phyloP scores from a whole-genome alignment of 176 grass and related monocot species.

The Pontederia paniculata region DNA sequence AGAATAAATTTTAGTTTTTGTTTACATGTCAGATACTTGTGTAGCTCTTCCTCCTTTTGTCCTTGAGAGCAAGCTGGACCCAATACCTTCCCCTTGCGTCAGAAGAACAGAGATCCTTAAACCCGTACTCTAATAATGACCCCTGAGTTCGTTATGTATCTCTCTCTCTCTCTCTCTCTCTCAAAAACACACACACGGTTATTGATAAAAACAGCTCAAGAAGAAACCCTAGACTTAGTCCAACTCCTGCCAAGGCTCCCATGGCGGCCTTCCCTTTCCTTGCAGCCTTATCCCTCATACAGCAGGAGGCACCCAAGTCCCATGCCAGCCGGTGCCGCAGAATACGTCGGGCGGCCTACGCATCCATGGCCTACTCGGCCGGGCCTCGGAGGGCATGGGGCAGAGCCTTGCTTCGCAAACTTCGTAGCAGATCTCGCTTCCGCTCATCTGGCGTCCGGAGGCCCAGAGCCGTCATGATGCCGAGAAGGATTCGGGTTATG shows the following conservation, averaged over 20 bases:
- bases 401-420: conserved; percentile 5
- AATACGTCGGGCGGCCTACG: conserved; percentile 4
- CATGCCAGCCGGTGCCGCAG: background rate
- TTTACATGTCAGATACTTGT: no score
- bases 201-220: background rate
- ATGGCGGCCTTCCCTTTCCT: conserved; percentile 4
- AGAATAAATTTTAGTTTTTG: no score
- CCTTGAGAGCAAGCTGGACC: no score
- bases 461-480: background rate
- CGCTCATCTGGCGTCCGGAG: background rate
- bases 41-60: no score
- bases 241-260: background rate
- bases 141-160: no score
- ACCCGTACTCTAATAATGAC: no score
- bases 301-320: background rate
- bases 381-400: conserved; percentile 3
- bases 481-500: background rate
- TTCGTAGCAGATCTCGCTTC: background rate
- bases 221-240: background rate
- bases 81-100: no score
- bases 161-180: background rate
- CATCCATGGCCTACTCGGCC: conserved; percentile 2
- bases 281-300: background rate
- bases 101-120: background rate
- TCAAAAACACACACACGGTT: background rate